Conservation (phyloP, 768 basidiomycete genomes). For the Mycena kentingensis region DNA sequence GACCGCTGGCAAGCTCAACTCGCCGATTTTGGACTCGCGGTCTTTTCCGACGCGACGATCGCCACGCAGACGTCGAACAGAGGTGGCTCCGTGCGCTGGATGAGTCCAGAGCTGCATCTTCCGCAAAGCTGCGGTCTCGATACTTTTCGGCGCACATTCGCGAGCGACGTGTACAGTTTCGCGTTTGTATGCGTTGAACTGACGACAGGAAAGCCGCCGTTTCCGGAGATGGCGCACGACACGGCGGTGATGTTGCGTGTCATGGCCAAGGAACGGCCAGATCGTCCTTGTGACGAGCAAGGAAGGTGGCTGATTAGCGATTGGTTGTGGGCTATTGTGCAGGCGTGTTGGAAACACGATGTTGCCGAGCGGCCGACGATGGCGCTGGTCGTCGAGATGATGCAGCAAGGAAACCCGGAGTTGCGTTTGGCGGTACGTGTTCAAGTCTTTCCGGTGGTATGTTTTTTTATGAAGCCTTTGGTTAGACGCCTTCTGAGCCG, state of each 20-base stretch:
- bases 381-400: slow-evolving; percentile 19
- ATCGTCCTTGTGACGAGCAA: slow-evolving; percentile 14
- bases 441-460: neutral
- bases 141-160: slow-evolving; percentile 21
- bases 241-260: slow-evolving; percentile 25
- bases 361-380: slow-evolving; percentile 17
- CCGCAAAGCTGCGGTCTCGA: slow-evolving; percentile 24
- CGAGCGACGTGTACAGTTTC: slow-evolving; percentile 28
- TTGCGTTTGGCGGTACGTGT: slow-evolving; percentile 3
- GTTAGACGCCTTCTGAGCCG: neutral
- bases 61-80: slow-evolving; percentile 23
- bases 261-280: slow-evolving; percentile 22
- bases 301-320: slow-evolving; percentile 17
- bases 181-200: slow-evolving; percentile 27
- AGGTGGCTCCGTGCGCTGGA: slow-evolving; percentile 28
- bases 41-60: slow-evolving; percentile 27
- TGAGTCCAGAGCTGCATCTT: slow-evolving; percentile 28
- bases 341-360: slow-evolving; percentile 22
- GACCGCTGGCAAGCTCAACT: slow-evolving; percentile 27
- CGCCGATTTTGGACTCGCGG: slow-evolving; percentile 31
- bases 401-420: slow-evolving; percentile 16
- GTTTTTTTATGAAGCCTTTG: too few species aligned
- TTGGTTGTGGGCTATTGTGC: slow-evolving; percentile 19
- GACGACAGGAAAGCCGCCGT: slow-evolving; percentile 25
- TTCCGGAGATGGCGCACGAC: slow-evolving; percentile 22